phyloP scores from a whole-genome alignment of 169 alveolate genomes.

The Plasmodium gaboni region DNA sequence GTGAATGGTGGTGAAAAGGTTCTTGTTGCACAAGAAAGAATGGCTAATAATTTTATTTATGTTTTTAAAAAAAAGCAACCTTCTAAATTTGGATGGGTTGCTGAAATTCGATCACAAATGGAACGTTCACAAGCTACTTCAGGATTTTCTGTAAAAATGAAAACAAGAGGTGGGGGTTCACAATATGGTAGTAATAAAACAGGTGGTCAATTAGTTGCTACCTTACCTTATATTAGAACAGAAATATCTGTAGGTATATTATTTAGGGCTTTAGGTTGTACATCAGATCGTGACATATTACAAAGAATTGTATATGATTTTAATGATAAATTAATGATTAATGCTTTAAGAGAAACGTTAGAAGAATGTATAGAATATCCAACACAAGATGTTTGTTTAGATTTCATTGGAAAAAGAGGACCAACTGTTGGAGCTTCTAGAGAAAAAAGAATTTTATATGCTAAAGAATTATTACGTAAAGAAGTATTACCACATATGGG shows the following conservation, averaged over 20 bases:
- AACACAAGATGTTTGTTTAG: constrained; percentile 94
- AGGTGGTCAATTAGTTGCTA: constrained; percentile 96
- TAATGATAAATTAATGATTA: constrained; percentile 97
- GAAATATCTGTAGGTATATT: constrained; percentile 97
- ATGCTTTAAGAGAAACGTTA: constrained; percentile 95
- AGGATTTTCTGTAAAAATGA: constrained; percentile 94
- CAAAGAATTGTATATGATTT: constrained; percentile 94
- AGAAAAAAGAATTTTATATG: constrained; percentile 94
- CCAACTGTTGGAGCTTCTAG: constrained; percentile 95
- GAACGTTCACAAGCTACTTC: constrained; percentile 96
- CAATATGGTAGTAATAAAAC: constrained; percentile 83
- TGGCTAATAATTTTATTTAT: constrained; percentile 99
- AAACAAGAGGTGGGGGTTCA: constrained; percentile 77
- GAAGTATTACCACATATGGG: constrained; percentile 99
- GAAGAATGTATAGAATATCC: constrained; percentile 95
- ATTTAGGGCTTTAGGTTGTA: constrained; percentile 98
- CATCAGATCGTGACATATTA: constrained; percentile 91
- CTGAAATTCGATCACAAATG: constrained; percentile 96
- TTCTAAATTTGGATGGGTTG: constrained; percentile 97
- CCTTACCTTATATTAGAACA: constrained; percentile 96
- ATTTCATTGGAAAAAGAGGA: constrained; percentile 95
- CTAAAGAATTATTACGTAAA: constrained; percentile 95
- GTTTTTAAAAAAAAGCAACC: constrained; percentile 98
- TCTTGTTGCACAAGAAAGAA: constrained; percentile 99
- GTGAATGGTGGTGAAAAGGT: constrained; percentile 99